Evolutionary conservation across 805 yeast species (phyloP), one percentile per base, ranked within the genome.

Genomic region (Osmozyma mogii): DNA sequence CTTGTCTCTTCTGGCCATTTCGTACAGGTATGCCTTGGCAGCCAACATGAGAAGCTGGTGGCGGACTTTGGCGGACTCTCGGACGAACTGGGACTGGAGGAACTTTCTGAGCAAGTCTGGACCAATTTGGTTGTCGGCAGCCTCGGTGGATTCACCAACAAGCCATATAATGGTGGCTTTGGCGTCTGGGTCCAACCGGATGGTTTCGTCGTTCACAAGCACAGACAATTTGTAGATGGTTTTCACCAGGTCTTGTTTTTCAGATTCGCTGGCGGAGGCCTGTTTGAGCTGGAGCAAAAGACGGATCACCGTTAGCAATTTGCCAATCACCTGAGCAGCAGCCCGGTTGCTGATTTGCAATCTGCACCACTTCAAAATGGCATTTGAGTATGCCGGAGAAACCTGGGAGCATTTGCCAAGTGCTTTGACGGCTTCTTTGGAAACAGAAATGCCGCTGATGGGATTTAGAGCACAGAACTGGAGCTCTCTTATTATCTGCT

Each of bases 81-180:
- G 42, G 0, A 75, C 57, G 47, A 81, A 83, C 4, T 48, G 54
- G 11, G 24, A n/a, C 17, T 65, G 65, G 6, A 78, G 52, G 22
- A 82, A 54, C 9, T 59, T 56, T 30, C 96, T 65, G 32, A 85
- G 57, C 2, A 84, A 70, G 48, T 89, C 96, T 0, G 94, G 88
- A 3, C 88, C 78, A 29, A 83, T 53, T 15, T 49, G 38, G 22
- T 58, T 60, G 15, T 50, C 34, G 13, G 52, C 49, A 8, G 45
- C 43, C 17, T 41, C 49, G 0, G 78, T 65, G 48, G 78, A 79
- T 47, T 92, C 96, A 4, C 97, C 96, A 30, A 89, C 70, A 7
- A 89, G 65, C 97, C 97, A 92, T 5, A 89, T 67, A 8, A 88
- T 77, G 27, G 89, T 81, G 1, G 94, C 85, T 40, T 77, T 73